Percentiles rank a stretch among this genome's conserved stretches.
Conservation (phyloP, 768 basidiomycete genomes). For the Hericium erinaceus region DNA sequence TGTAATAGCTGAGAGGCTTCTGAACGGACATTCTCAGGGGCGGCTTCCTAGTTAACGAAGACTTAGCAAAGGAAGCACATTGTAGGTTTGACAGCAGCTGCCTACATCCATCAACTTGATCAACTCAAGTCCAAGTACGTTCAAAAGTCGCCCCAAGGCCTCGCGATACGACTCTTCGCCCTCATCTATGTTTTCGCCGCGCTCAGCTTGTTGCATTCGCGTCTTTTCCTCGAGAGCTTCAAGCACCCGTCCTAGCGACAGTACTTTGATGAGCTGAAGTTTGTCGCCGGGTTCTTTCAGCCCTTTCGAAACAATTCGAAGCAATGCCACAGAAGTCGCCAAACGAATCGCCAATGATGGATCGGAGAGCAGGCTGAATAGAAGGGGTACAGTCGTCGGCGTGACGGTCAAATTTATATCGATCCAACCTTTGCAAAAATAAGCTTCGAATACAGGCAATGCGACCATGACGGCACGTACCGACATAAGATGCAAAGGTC, state of each 20-base stretch:
- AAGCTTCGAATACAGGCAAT: background rate
- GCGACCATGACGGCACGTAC: conserved; percentile 39
- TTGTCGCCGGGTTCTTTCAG: conserved; percentile 88
- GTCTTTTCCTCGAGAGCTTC: conserved; percentile 75
- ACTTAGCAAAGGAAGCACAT: background rate
- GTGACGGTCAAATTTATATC: conserved; percentile 96
- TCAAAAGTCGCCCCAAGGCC: conserved; percentile 76
- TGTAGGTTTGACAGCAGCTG: conserved; percentile 8
- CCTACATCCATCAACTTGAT: conserved; percentile 76
- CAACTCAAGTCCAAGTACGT: conserved; percentile 74
- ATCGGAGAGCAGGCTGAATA: conserved; percentile 78
- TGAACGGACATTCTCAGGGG: conserved; percentile 46
- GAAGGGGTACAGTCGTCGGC: conserved; percentile 73
- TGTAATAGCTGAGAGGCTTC: conserved; percentile 58
- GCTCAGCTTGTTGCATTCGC: conserved; percentile 50
- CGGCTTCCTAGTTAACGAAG: conserved; percentile 32
- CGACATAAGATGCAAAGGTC: conserved; percentile 89
- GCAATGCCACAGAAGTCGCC: conserved; percentile 71
- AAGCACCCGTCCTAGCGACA: conserved; percentile 77
- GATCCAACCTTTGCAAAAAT: conserved; percentile 70
- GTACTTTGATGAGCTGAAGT: conserved; percentile 79
- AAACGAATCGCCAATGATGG: conserved; percentile 70
- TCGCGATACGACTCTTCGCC: conserved; percentile 87
- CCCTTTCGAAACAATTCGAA: conserved; percentile 84
- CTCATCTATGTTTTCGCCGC: conserved; percentile 70